Percentiles rank a stretch among this genome's conserved stretches.
Evolutionary conservation across 805 yeast genomes (phyloP).

Genomic region (Candida nanaspora): DNA sequence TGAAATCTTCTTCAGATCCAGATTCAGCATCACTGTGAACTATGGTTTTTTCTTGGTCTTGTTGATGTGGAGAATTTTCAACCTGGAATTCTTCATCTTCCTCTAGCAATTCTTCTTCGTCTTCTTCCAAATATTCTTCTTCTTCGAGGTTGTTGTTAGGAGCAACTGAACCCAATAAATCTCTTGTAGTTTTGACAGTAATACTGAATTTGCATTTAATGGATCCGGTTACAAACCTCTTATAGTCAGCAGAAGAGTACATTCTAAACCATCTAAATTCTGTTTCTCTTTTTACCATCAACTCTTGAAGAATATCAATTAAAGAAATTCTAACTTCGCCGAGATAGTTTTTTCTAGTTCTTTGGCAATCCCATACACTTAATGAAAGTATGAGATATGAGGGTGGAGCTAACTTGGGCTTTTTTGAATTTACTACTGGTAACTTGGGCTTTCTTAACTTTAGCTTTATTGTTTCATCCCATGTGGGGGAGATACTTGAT

Average conservation of each 20-base stretch:
- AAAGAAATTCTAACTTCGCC: conserved; percentile 23
- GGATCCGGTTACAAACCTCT: conserved; percentile 21
- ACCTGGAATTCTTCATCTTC: conserved; percentile 13
- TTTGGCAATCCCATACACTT: conserved; percentile 15
- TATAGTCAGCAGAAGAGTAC: conserved; percentile 17
- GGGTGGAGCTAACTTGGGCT: conserved; percentile 3
- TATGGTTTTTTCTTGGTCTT: too few relatives aligned
- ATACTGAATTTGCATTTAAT: conserved; percentile 16
- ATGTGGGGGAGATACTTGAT: conserved; percentile 10
- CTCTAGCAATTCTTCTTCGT: conserved; percentile 8
- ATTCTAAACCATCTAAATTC: conserved; percentile 15
- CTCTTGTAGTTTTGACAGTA: conserved; percentile 3
- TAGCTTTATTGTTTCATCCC: conserved; percentile 12
- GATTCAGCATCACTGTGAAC: conserved; percentile 3
- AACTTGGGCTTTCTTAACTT: conserved; percentile 3
- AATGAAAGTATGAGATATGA: conserved; percentile 11
- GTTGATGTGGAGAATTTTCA: too few relatives aligned
- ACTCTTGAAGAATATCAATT: conserved; percentile 12
- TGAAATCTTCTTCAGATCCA: background rate
- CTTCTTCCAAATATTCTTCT: conserved; percentile 10
- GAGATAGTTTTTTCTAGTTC: conserved; percentile 15
- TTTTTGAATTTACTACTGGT: background rate
- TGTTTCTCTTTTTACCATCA: conserved; percentile 6
- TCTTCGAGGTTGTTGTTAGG: background rate
- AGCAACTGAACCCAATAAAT: background rate